Evolutionary conservation across 371 early-diverging fungal species (phyloP).

Genomic region (Mortierella sp.): DNA sequence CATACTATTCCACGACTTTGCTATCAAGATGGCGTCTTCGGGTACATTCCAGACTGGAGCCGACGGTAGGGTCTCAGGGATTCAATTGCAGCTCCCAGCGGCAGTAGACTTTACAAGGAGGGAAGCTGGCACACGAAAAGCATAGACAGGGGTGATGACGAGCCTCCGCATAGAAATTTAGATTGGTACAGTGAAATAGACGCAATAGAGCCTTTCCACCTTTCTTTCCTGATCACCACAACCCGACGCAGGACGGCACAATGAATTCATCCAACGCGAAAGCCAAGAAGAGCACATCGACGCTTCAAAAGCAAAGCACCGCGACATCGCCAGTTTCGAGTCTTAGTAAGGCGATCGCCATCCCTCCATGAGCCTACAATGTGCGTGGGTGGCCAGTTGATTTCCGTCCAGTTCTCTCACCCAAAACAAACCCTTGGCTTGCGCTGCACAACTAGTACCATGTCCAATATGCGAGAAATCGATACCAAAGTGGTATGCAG

Average conservation of each 20-base stretch:
- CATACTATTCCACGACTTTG: no score
- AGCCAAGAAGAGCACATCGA: slow-evolving; percentile 17
- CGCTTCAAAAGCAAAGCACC: slow-evolving; percentile 10
- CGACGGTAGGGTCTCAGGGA: not conserved
- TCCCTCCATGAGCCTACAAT: not conserved
- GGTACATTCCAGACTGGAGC: no score
- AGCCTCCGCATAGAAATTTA: not conserved
- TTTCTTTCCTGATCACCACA: not conserved
- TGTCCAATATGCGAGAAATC: slow-evolving; percentile 65
- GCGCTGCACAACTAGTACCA: slow-evolving; percentile 50
- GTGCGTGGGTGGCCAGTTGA: not conserved
- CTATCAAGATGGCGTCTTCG: no score
- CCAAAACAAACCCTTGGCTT: not conserved
- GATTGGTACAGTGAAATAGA: not conserved
- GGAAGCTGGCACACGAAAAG: not conserved
- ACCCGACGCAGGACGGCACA: not conserved
- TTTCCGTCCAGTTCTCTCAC: not conserved
- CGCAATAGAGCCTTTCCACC: not conserved
- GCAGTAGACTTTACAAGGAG: not conserved
- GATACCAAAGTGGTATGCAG: slow-evolving; percentile 58
- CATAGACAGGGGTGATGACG: not conserved
- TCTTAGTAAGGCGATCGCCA: slow-evolving; percentile 12
- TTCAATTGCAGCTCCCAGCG: not conserved
- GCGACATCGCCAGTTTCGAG: slow-evolving; percentile 26
- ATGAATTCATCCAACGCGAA: slow-evolving; percentile 40